Percentiles rank a stretch among this genome's conserved stretches.
Conservation (phyloP, 2,329 filamentous ascomycete species). For the Parafenestella ontariensis region DNA sequence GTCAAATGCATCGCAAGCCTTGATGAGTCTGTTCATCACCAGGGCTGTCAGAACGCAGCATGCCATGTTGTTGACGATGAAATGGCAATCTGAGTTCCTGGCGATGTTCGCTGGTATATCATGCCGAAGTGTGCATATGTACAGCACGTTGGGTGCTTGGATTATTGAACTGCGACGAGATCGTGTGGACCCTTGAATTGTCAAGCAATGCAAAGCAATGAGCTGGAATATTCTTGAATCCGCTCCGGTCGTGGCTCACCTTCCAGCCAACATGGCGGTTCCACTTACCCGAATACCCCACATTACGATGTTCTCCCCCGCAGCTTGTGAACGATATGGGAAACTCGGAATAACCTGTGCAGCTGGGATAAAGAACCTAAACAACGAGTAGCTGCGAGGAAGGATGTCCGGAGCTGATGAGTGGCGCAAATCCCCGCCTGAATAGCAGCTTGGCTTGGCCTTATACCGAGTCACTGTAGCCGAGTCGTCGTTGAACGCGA, state of each 20-base stretch:
- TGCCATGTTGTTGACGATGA: slow-evolving; percentile 5
- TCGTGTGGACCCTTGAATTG: not conserved
- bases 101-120: not conserved
- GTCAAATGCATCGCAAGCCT: slow-evolving; percentile 20
- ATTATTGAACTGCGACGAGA: not conserved
- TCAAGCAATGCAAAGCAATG: not conserved
- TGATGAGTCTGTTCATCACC: slow-evolving; percentile 19
- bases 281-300: not conserved
- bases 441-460: no score
- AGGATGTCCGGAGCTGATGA: not conserved
- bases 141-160: not conserved
- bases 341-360: not conserved
- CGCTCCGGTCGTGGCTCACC: not conserved
- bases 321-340: not conserved
- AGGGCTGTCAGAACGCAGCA: slow-evolving; percentile 18
- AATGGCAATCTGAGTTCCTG: not conserved
- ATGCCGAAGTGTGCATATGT: not conserved
- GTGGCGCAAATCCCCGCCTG: not conserved
- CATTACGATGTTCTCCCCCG: not conserved
- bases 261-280: not conserved
- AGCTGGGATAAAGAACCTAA: not conserved
- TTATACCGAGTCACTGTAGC: not conserved
- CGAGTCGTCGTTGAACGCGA: not conserved
- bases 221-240: not conserved
- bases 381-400: not conserved